phyloP scores from a whole-genome alignment of 2,329 filamentous ascomycete genomes.

The Neocucurbitaria cava region DNA sequence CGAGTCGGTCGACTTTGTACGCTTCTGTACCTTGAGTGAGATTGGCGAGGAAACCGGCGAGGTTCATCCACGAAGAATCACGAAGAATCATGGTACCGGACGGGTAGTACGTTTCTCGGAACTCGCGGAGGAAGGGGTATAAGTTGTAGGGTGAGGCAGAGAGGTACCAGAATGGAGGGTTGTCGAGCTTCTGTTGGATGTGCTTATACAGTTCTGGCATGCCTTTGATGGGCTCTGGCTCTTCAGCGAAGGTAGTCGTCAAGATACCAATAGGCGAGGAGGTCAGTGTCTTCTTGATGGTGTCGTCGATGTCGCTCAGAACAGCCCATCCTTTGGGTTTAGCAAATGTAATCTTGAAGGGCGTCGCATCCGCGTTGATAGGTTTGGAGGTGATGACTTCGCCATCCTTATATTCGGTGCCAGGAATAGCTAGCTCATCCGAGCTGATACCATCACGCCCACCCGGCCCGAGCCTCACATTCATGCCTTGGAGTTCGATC shows the following conservation, averaged over 20 bases:
- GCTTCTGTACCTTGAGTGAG: conserved; percentile 81
- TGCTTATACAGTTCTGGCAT: conserved; percentile 86
- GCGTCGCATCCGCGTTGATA: conserved; percentile 49
- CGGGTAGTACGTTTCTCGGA: conserved; percentile 74
- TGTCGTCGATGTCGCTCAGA: conserved; percentile 92
- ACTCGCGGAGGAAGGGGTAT: conserved; percentile 82
- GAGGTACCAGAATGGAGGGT: conserved; percentile 88
- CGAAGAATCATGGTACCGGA: conserved; percentile 83
- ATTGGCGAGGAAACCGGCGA: conserved; percentile 78
- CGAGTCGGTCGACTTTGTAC: conserved; percentile 84
- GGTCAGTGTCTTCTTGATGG: conserved; percentile 90
- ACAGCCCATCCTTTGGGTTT: conserved; percentile 82
- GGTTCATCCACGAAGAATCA: conserved; percentile 84
- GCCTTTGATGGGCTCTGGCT: conserved; percentile 72
- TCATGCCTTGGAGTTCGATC: conserved; percentile 62
- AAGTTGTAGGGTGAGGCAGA: conserved; percentile 94
- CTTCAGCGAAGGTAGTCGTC: conserved; percentile 80
- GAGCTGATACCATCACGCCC: conserved; percentile 75
- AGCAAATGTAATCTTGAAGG: conserved; percentile 76
- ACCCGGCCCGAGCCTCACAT: conserved; percentile 67
- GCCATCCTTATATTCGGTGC: conserved; percentile 50
- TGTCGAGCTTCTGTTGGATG: conserved; percentile 62
- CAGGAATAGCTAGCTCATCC: conserved; percentile 61
- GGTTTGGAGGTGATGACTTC: conserved; percentile 39
- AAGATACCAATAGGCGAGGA: conserved; percentile 81